Base-by-base conservation (phyloP, 2,329 filamentous ascomycete species). In the Neonectria punicea region DNA sequence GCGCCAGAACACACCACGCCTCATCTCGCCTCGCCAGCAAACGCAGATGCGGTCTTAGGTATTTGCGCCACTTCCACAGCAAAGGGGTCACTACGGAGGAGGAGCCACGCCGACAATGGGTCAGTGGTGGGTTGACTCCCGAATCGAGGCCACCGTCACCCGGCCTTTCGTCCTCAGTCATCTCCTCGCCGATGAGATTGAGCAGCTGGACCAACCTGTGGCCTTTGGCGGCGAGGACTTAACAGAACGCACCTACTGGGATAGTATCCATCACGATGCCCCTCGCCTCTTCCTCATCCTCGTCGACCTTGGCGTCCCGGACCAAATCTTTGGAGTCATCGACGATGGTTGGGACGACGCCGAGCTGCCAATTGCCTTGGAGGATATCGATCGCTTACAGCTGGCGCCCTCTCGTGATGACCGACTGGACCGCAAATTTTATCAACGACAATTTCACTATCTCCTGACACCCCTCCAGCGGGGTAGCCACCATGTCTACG, bases 271-370 rank as follows among this genome's bases (percentile, higher is more conserved):
- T 51, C 82, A 87, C 60, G 90, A 90, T 71, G 89, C 90, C 7
- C 90, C 89, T 73, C 85, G 89, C 51, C 82, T 93, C 43, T 94
- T 93, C 73, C 81, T 94, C 51, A 89, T 93, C 43, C 82, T 94
- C 28, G 83, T 89, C 58, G 91, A 93, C 72, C 81, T 93, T 25
- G 89, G 89, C 34, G 84, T 91, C 11, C 87, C 91, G 0, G 90
- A 92, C 70, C 90, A 91, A 75, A 93, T 94, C 65, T 94, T 94
- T 73, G 87, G 87, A 46, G 83, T 92, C 57, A 88, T 93, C 63
- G 91, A 94, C 77, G 89, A 91, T 73, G 91, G 89, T 22, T 93
- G 91, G 91, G 90, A 92, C 70, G 92, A 94, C 73, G 85, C 88
- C 58, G 92, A 94, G 78, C 81, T 94, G 46, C 92, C 92, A 5